Percentiles rank a stretch among this genome's conserved stretches.
Evolutionary conservation across 2,329 filamentous ascomycete species (phyloP).

Genomic region (Corynespora cassiicola): DNA sequence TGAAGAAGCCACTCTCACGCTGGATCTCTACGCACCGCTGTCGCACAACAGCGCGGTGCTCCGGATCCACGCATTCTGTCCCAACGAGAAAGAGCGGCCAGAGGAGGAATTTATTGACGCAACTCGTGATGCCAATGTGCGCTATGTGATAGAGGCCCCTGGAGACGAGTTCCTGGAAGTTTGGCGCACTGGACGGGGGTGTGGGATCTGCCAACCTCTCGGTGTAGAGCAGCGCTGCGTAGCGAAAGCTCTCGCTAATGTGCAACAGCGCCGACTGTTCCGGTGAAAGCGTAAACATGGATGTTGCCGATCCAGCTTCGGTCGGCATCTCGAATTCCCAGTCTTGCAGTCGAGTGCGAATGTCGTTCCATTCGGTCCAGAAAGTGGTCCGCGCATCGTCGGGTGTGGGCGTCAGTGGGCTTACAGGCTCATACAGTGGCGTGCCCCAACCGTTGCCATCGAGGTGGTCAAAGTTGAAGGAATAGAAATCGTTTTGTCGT

Average conservation of each 20-base stretch:
- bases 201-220: slow-evolving; percentile 83
- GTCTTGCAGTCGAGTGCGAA: slow-evolving; percentile 75
- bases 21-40: slow-evolving; percentile 85
- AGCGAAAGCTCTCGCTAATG: slow-evolving; percentile 89
- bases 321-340: slow-evolving; percentile 70
- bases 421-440: slow-evolving; percentile 56
- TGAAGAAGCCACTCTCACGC: slow-evolving; percentile 88
- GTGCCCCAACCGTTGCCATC: slow-evolving; percentile 72
- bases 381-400: slow-evolving; percentile 68
- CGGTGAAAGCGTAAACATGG: slow-evolving; percentile 39
- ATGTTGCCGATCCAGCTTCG: slow-evolving; percentile 16
- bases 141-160: slow-evolving; percentile 85
- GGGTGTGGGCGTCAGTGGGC: slow-evolving; percentile 50
- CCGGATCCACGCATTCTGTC: slow-evolving; percentile 83
- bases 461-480: slow-evolving; percentile 63
- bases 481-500: slow-evolving; percentile 57
- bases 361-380: slow-evolving; percentile 86
- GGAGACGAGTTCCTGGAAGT: slow-evolving; percentile 83
- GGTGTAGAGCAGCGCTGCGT: slow-evolving; percentile 86
- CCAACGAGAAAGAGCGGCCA: slow-evolving; percentile 94
- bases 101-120: slow-evolving; percentile 84
- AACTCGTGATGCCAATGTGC: slow-evolving; percentile 73
- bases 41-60: slow-evolving; percentile 80
- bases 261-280: slow-evolving; percentile 77
- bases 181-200: slow-evolving; percentile 73